These are phyloP conservation scores for Colletotrichum zoysiae DNA, from an alignment of 2,329 filamentous ascomycete genomes.

Conservation along the genomic window DNA sequence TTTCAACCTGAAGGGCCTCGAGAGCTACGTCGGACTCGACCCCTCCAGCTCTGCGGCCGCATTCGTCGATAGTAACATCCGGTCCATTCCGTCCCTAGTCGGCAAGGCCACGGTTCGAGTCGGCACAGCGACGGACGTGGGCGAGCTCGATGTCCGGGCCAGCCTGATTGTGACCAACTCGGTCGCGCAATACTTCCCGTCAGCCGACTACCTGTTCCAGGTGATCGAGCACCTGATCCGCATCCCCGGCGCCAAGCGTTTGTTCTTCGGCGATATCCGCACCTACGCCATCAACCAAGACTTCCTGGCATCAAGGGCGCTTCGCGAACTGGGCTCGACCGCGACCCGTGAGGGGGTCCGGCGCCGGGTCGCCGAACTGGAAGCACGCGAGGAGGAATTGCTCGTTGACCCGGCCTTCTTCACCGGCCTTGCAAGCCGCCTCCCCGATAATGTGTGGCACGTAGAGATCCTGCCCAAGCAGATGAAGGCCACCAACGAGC, in stretches of 20 bases:
- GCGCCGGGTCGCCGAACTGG: conserved; percentile 37
- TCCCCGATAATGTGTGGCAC: conserved; percentile 43
- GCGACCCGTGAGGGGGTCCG: conserved; percentile 29
- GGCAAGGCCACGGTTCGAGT: conserved; percentile 43
- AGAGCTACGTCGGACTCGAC: conserved; percentile 48
- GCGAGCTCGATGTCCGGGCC: not conserved
- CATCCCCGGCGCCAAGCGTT: not conserved
- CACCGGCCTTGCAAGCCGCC: conserved; percentile 37
- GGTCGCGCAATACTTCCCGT: conserved; percentile 48
- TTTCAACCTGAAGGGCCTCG: conserved; percentile 46
- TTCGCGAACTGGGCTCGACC: not conserved
- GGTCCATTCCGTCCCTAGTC: conserved; percentile 26
- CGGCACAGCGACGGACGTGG: conserved; percentile 43
- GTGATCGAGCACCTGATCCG: conserved; percentile 39
- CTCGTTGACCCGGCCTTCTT: conserved; percentile 48
- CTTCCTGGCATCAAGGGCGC: conserved; percentile 39
- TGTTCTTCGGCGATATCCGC: conserved; percentile 45
- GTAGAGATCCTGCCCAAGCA: conserved; percentile 49
- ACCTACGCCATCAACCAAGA: conserved; percentile 41
- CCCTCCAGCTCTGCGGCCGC: conserved; percentile 44
- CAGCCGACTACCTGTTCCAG: conserved; percentile 43
- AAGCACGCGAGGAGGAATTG: conserved; percentile 43
- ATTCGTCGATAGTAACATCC: conserved; percentile 42
- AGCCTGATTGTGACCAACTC: conserved; percentile 43
- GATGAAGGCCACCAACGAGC: conserved; percentile 48